These are phyloP conservation scores for Syzygium aromaticum DNA, from an alignment of 345 rosid genomes.

Conservation along the genomic window DNA sequence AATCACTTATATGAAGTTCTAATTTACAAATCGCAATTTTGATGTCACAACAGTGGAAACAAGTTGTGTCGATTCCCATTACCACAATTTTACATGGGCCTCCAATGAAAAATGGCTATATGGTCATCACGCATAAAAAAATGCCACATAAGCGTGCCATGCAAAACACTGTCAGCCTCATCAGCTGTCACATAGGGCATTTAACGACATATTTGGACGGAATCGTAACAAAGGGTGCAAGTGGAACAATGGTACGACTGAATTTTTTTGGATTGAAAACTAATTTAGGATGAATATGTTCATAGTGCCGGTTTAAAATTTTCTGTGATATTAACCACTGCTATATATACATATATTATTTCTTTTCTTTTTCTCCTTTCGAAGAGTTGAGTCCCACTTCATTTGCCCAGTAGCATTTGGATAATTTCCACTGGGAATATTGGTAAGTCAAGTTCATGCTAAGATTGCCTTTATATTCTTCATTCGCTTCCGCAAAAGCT, in stretches of 20 bases:
- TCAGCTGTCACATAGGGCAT: background rate
- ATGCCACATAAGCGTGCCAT: background rate
- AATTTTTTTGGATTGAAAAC: background rate
- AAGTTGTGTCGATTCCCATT: background rate
- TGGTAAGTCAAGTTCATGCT: background rate
- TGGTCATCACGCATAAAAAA: background rate
- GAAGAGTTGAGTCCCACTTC: background rate
- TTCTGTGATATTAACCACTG: background rate
- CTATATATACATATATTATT: background rate
- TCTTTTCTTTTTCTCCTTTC: background rate
- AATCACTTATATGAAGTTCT: background rate
- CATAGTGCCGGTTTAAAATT: background rate
- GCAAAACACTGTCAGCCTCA: background rate
- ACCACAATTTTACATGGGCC: no score
- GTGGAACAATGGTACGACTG: background rate
- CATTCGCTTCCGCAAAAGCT: background rate
- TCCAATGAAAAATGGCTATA: background rate
- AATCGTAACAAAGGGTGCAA: background rate
- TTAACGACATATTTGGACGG: background rate
- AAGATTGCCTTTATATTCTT: background rate
- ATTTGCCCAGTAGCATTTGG: background rate
- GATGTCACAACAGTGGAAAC: background rate
- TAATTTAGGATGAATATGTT: background rate
- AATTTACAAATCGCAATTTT: background rate
- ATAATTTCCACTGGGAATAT: background rate